Base-by-base conservation (phyloP, 2,329 filamentous ascomycete genomes). In the Talaromyces funiculosus region DNA sequence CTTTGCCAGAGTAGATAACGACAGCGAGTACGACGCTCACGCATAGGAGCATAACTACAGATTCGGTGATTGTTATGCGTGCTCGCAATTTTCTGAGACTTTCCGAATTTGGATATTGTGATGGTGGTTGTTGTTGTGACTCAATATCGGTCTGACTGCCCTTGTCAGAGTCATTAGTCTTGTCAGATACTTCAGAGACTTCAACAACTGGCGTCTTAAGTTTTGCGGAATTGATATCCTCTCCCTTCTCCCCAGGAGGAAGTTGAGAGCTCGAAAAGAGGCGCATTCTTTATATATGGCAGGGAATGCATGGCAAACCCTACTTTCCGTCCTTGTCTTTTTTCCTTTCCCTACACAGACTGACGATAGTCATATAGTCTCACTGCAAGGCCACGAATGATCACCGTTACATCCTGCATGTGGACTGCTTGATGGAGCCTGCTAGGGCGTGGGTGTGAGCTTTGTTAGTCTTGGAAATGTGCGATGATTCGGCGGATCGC, bases 251-350 rank as follows among this genome's bases (percentile, higher is more conserved):
- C 45, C 3, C 47, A 33, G 29, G n/a, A 33, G 47, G 2, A 12
- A n/a, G 8, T 18, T 16, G 16, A 14, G 20, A 49, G 16, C 8
- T 57, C 12, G 22, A 38, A 57, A 47, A 45, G 31, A 49, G 42
- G 42, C 55, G 55, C 55, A 57, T 57, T 57, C 55, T 57, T 57
- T 31, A 22, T 57, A 24, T 45, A 26, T 12, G 20, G 24, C 33
- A 24, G 55, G 42, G 42, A 57, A 57, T 57, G 55, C 38, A 45
- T 57, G 55, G 55, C 42, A 35, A 33, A 29, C 26, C 47, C 29
- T 51, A 26, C 37, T 47, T 31, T 47, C 24, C 16, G 10, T 18
- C 22, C 10, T 10, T 3, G 10, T 18, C 24, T 4, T n/a, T 5
- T 24, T 22, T n/a, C n/a, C n/a, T n/a, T n/a, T n/a, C n/a, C n/a